phyloP scores from a whole-genome alignment of 2,329 filamentous ascomycete genomes.

The Nemania sp. region DNA sequence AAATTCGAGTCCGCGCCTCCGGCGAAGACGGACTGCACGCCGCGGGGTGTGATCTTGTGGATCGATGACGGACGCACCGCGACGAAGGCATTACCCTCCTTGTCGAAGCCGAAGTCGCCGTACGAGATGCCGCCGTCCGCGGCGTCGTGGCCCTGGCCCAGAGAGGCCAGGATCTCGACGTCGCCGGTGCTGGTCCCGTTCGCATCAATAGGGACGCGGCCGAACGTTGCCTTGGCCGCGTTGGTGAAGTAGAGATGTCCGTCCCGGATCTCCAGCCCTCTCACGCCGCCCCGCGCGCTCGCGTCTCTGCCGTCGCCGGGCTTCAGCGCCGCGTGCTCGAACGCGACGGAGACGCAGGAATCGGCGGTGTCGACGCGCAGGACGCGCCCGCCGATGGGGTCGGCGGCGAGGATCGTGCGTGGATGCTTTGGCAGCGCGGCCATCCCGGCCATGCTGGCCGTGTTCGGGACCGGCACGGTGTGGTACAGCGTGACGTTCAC shows the following conservation, averaged over 20 bases:
- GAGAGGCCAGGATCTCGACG: conserved; percentile 25
- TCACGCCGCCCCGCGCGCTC: conserved; percentile 26
- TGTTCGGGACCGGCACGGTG: conserved; percentile 23
- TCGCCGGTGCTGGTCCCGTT: conserved; percentile 22
- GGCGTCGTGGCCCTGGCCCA: not conserved
- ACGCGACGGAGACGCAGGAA: conserved; percentile 18
- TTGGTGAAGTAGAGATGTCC: conserved; percentile 34
- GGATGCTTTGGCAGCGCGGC: conserved; percentile 26
- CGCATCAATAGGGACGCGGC: conserved; percentile 23
- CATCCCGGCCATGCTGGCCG: conserved; percentile 28
- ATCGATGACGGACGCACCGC: conserved; percentile 28
- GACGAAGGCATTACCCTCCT: conserved; percentile 26
- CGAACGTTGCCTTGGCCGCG: conserved; percentile 24
- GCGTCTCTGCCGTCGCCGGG: not conserved
- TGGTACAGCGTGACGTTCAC: conserved; percentile 23
- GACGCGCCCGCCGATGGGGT: conserved; percentile 28
- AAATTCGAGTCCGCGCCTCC: conserved; percentile 15
- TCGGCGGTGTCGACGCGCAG: conserved; percentile 25
- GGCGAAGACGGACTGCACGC: conserved; percentile 24
- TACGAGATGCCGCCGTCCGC: conserved; percentile 9
- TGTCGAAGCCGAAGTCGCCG: conserved; percentile 31
- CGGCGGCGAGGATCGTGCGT: conserved; percentile 25
- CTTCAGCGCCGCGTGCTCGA: conserved; percentile 21
- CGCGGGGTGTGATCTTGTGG: conserved; percentile 27
- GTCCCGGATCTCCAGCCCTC: conserved; percentile 26